Evolutionary conservation across 140 eudicot species (phyloP).

Genomic region (Erigeron philadelphicus): DNA sequence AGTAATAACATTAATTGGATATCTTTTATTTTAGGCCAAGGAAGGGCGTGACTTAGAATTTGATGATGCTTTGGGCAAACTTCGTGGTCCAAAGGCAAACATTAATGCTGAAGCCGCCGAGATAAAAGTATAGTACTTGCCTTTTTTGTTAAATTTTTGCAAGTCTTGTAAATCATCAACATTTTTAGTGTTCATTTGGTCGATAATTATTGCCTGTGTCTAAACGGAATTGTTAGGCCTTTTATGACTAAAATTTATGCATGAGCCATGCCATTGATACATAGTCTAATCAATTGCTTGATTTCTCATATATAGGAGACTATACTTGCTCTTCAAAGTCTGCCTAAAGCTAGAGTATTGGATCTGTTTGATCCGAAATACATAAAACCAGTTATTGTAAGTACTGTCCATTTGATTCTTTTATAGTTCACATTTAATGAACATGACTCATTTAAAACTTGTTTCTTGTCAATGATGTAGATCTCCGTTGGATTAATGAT

Average conservation of each 20-base stretch:
- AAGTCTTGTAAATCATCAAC: not conserved
- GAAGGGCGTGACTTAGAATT: slow-evolving; percentile 47
- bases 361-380: slow-evolving; percentile 47
- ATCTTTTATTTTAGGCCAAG: slow-evolving; percentile 50
- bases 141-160: not conserved
- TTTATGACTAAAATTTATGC: not conserved
- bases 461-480: slow-evolving; percentile 26
- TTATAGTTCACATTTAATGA: no score
- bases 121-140: slow-evolving; percentile 40
- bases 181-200: not conserved
- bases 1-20: not conserved
- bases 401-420: slow-evolving; percentile 12
- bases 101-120: slow-evolving; percentile 62
- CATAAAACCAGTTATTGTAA: slow-evolving; percentile 56
- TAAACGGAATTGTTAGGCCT: not conserved
- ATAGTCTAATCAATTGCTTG: not conserved
- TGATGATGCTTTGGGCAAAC: slow-evolving; percentile 42
- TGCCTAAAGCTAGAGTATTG: slow-evolving; percentile 44
- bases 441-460: not conserved
- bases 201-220: not conserved
- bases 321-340: slow-evolving; percentile 38
- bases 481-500: slow-evolving; percentile 77
- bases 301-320: slow-evolving; percentile 43
- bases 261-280: not conserved
- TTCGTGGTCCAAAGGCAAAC: slow-evolving; percentile 67